Conservation (phyloP, 352 stramenopile species). For the Phytophthora colocasiae region DNA sequence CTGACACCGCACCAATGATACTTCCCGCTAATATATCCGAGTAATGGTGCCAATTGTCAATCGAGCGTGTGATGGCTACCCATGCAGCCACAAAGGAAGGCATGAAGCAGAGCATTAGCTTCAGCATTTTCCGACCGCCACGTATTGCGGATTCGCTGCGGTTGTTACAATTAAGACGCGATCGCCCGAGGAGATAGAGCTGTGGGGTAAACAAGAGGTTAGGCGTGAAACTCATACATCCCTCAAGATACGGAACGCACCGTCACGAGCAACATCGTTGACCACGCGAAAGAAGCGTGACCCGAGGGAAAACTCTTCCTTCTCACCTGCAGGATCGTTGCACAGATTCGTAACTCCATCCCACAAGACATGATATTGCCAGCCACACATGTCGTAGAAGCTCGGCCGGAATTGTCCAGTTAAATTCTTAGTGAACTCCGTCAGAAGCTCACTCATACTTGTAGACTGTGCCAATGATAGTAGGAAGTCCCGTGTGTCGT, state of each 20-base stretch:
- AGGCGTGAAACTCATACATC: neutral
- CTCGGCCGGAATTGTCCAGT: conserved; percentile 71
- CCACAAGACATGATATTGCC: conserved; percentile 68
- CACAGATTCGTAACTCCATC: conserved; percentile 72
- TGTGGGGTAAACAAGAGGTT: conserved; percentile 22
- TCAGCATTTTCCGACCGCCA: conserved; percentile 60
- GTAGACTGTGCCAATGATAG: conserved; percentile 58
- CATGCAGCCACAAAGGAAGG: conserved; percentile 67
- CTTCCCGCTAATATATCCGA: conserved; percentile 72
- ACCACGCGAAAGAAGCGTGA: conserved; percentile 73
- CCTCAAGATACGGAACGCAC: neutral
- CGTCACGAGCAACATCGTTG: conserved; percentile 79
- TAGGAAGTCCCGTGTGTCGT: conserved; percentile 80
- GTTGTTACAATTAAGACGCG: conserved; percentile 54
- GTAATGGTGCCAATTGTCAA: conserved; percentile 88
- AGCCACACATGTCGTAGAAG: conserved; percentile 85
- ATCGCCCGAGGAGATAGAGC: conserved; percentile 77
- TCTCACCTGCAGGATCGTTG: conserved; percentile 49
- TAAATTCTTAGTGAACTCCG: conserved; percentile 78
- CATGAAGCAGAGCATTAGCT: conserved; percentile 74
- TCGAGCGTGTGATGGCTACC: conserved; percentile 73
- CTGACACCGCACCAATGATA: conserved; percentile 53
- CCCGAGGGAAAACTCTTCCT: conserved; percentile 80
- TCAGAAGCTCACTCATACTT: conserved; percentile 61
- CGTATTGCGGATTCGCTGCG: conserved; percentile 50